Evolutionary conservation across 1,284 basidiomycete genomes (phyloP).

Genomic region (Moesziomyces parantarcticus): DNA sequence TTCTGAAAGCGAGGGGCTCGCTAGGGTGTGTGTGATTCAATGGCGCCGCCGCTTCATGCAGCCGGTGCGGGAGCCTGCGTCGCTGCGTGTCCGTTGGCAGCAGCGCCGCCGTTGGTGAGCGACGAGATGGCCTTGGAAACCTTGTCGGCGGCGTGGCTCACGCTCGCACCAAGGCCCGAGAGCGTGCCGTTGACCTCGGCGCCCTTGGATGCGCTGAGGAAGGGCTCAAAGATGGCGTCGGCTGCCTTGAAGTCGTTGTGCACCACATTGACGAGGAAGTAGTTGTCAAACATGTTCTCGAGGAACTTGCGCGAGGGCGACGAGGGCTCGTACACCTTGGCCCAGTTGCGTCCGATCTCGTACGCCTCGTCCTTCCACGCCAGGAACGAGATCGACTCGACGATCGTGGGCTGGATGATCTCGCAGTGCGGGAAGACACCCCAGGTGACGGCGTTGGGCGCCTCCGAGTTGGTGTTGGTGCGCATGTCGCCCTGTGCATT

Average conservation of each 20-base stretch:
- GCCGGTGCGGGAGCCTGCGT: constrained; percentile 19
- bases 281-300: constrained; percentile 57
- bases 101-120: constrained; percentile 21
- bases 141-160: constrained; percentile 20
- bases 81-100: constrained; percentile 24
- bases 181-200: constrained; percentile 15
- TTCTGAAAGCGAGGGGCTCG: neutral
- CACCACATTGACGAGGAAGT: constrained; percentile 66
- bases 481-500: constrained; percentile 84
- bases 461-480: constrained; percentile 90
- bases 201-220: constrained; percentile 35
- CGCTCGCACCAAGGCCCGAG: constrained; percentile 19
- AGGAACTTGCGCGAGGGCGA: constrained; percentile 57
- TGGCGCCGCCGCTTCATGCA: neutral
- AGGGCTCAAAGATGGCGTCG: constrained; percentile 64
- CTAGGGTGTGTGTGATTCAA: neutral
- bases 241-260: constrained; percentile 65
- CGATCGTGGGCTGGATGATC: constrained; percentile 97
- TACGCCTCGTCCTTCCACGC: constrained; percentile 68
- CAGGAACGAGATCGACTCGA: constrained; percentile 74
- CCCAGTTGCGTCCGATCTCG: constrained; percentile 66
- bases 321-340: constrained; percentile 55
- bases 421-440: constrained; percentile 93
- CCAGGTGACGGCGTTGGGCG: constrained; percentile 99
- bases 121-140: constrained; percentile 26